These are phyloP conservation scores for Adansonia rubrostipa DNA, from an alignment of 441 rosid genomes.

Conservation along the genomic window DNA sequence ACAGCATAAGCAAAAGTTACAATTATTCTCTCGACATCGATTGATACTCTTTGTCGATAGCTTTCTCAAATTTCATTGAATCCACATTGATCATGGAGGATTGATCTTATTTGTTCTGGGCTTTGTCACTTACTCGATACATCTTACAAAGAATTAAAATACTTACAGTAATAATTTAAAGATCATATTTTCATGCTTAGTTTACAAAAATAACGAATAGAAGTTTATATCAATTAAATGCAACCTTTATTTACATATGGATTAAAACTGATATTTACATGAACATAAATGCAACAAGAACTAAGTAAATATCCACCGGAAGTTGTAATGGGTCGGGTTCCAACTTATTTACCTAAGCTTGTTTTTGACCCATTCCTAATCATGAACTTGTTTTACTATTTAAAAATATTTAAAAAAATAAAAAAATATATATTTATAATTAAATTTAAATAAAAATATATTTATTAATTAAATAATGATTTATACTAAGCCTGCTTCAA, in stretches of 20 bases:
- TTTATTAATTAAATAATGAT: no score
- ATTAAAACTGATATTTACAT: not conserved
- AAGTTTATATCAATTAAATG: not conserved
- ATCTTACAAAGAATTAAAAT: not conserved
- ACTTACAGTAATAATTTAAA: not conserved
- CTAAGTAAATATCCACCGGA: no score
- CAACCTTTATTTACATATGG: not conserved
- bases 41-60: not conserved
- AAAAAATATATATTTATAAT: no score
- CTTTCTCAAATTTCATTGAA: not conserved
- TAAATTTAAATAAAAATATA: no score
- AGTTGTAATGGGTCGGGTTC: no score
- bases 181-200: not conserved
- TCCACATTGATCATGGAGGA: not conserved
- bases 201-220: not conserved
- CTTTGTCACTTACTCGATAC: not conserved
- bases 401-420: no score
- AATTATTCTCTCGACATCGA: not conserved
- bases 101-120: not conserved
- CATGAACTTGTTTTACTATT: no score
- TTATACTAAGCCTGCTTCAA: no score
- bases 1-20: not conserved
- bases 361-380: no score
- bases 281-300: no score
- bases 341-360: no score